phyloP scores from a whole-genome alignment of 202 grass and related monocot genomes.

The Musa balbisiana region DNA sequence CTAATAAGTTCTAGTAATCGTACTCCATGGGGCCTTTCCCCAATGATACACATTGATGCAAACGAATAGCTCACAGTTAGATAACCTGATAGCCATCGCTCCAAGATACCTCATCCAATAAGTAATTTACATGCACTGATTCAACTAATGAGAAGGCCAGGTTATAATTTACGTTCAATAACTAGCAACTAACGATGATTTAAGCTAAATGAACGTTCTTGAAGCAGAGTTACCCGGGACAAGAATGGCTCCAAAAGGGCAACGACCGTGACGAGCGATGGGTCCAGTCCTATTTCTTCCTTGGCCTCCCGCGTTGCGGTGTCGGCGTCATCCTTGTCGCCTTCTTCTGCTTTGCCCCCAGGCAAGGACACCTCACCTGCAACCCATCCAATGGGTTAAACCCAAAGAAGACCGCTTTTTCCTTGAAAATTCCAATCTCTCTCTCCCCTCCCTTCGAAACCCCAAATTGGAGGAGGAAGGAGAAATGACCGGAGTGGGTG shows the following conservation, averaged over 20 bases:
- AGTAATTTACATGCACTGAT: too few relatives aligned
- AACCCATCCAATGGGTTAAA: not conserved
- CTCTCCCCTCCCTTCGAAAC: not conserved
- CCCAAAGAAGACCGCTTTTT: not conserved
- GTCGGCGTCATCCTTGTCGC: constrained; percentile 66
- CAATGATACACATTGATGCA: too few relatives aligned
- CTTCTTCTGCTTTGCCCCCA: constrained; percentile 78
- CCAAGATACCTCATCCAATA: too few relatives aligned
- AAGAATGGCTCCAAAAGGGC: constrained; percentile 64
- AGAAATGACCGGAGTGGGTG: constrained; percentile 62
- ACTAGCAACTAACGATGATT: not conserved
- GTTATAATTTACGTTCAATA: too few relatives aligned
- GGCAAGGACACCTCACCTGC: constrained; percentile 87
- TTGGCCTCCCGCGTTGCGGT: constrained; percentile 78
- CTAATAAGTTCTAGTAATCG: too few relatives aligned
- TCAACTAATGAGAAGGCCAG: too few relatives aligned
- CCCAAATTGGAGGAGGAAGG: not conserved
- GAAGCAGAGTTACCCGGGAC: constrained; percentile 47
- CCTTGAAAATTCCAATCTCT: not conserved
- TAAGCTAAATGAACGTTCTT: not conserved
- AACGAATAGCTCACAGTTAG: too few relatives aligned
- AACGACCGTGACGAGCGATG: constrained; percentile 49
- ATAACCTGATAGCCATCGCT: too few relatives aligned
- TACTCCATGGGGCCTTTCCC: too few relatives aligned
- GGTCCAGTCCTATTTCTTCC: constrained; percentile 82